Conservation (phyloP, 352 stramenopile species). For the Phytophthora ramorum region DNA sequence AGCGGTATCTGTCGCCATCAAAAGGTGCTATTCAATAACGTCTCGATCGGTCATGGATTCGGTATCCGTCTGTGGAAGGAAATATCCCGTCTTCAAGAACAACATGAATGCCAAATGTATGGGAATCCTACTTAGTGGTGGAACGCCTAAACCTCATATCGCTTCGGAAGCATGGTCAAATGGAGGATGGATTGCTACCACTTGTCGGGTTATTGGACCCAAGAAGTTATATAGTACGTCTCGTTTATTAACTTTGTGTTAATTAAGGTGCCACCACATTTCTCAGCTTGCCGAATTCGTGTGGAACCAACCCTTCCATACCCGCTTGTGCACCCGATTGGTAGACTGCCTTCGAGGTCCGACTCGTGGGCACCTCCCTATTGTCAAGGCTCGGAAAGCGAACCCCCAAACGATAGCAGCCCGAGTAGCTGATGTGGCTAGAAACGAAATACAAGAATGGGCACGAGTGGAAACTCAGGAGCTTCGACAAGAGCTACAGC, state of each 20-base stretch:
- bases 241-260: constrained; percentile 3
- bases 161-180: background rate
- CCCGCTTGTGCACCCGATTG: background rate
- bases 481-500: no score
- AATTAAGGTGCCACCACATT: background rate
- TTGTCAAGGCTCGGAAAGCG: background rate
- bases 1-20: background rate
- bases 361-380: background rate
- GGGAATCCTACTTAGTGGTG: background rate
- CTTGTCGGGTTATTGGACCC: background rate
- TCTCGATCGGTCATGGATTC: background rate
- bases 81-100: background rate
- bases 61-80: constrained; percentile 8
- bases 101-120: background rate
- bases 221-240: background rate
- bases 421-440: background rate
- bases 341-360: background rate
- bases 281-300: constrained; percentile 2
- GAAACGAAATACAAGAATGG: constrained; percentile 1
- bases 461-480: background rate
- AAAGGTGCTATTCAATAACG: background rate
- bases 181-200: background rate
- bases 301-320: constrained; percentile 10
- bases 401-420: no score
- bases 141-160: constrained; percentile 2